Evolutionary conservation across 169 alveolate genomes (phyloP).

Genomic region (Theileria luwenshuni): DNA sequence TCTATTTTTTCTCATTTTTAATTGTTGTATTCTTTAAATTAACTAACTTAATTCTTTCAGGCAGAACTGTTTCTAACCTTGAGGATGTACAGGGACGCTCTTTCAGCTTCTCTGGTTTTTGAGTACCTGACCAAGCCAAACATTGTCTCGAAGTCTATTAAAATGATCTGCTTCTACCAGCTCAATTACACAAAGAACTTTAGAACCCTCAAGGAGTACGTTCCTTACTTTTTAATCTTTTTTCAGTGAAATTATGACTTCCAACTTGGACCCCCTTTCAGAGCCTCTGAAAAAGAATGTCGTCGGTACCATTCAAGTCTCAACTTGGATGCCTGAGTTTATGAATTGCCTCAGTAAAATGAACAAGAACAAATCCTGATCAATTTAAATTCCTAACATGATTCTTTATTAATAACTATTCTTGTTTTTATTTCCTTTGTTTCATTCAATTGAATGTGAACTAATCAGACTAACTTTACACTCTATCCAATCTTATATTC

Average conservation of each 20-base stretch:
- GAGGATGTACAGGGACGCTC: conserved; percentile 51
- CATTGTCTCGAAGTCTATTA: conserved; percentile 41
- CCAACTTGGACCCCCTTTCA: conserved; percentile 42
- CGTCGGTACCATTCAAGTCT: conserved; percentile 59
- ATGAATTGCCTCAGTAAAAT: conserved; percentile 42
- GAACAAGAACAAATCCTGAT: conserved; percentile 27
- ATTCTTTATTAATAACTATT: too few relatives aligned
- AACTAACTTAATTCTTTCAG: conserved; percentile 17
- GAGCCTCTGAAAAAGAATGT: conserved; percentile 43
- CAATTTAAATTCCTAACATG: too few relatives aligned
- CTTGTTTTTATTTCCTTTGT: too few relatives aligned
- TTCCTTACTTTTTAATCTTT: neutral
- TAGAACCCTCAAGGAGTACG: conserved; percentile 41
- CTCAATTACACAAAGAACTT: conserved; percentile 50
- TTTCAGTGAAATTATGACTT: conserved; percentile 17
- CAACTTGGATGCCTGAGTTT: conserved; percentile 57
- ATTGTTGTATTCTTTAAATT: too few relatives aligned
- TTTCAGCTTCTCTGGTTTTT: conserved; percentile 44
- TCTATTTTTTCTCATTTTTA: neutral
- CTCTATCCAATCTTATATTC: too few relatives aligned
- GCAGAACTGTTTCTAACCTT: conserved; percentile 44
- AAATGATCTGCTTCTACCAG: conserved; percentile 60
- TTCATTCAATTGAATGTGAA: too few relatives aligned
- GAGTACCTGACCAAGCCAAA: conserved; percentile 11
- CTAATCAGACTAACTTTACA: too few relatives aligned